Evolutionary conservation across 805 yeast genomes (phyloP), one percentile per base, ranked within the genome.

Genomic region (Zygoascus bituminiphila): DNA sequence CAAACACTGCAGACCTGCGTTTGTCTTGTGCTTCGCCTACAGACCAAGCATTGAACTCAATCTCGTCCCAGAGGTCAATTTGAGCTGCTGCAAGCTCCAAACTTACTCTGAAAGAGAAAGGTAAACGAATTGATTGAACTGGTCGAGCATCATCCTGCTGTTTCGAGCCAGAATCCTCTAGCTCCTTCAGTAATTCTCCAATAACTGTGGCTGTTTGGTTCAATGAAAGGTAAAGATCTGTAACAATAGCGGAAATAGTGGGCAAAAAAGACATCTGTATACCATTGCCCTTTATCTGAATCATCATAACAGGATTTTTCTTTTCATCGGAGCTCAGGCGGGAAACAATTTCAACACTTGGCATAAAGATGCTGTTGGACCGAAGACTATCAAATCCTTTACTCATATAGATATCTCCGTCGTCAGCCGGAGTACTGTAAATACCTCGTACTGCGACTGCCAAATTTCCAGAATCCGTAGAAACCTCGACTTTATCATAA

Each of bases 401-500:
- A 5, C 35, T 5, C 9, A 37, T 22, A 38, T 51, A 48, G 12
- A 51, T 35, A 14, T 37, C 46, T 74, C 61, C 5, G 0, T 91
- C 88, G 54, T 76, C 77, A 0, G 95, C 89, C 1, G 81, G 78
- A 0, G 95, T 78, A 2, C 84, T 56, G 58, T 78, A 88, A 2
- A 87, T 84, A 41, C 81, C 84, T 45, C 77, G 70, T 49, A 87
- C 67, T 0, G 88, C 76, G 36, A 87, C 68, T 53, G 81, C 81
- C 2, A 95, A 95, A 37, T 77, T 64, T 7, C 70, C 70, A 15
- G 76, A 75, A 42, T 80, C 81, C 20, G 81, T 74, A 0, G 80
- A 76, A 1, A 87, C 79, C 52, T 81, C 84, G 19, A 87, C 76
- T 15, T 81, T 68, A 54, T 85, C 87, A 48, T 84, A 86, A 0